Evolutionary conservation across 225 moss, liverwort and hornwort species (phyloP).

Genomic region (Straminergon stramineum): DNA sequence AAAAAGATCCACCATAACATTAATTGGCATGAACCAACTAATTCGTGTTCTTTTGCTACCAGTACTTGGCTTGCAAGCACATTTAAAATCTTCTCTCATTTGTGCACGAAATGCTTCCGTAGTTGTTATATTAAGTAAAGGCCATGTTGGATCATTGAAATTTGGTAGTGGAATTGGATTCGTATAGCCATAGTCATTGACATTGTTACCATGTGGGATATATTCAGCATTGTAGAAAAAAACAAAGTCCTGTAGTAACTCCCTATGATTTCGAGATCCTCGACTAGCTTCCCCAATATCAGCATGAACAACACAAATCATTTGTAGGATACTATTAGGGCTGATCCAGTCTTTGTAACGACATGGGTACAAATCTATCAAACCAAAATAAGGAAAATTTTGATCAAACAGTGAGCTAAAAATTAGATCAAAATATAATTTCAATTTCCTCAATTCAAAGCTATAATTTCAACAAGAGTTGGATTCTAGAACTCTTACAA

Average conservation of each 20-base stretch:
- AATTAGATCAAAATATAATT: too few relatives aligned
- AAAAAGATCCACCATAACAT: not conserved
- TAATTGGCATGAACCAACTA: not conserved
- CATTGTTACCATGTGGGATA: too few relatives aligned
- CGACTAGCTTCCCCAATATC: not conserved
- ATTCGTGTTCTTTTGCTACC: not conserved
- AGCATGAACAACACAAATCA: not conserved
- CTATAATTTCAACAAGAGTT: not conserved
- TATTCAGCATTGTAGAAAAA: too few relatives aligned
- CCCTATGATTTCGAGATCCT: too few relatives aligned
- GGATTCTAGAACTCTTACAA: not conserved
- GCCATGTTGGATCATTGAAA: too few relatives aligned
- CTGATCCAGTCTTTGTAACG: not conserved
- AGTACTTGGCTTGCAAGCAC: not conserved
- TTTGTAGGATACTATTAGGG: not conserved
- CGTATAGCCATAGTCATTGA: too few relatives aligned
- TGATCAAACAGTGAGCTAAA: too few relatives aligned
- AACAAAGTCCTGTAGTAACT: not conserved
- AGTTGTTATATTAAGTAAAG: too few relatives aligned
- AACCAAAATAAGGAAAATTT: not conserved
- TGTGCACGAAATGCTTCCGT: not conserved
- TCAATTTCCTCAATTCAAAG: not conserved
- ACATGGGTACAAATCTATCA: not conserved
- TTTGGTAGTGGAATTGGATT: too few relatives aligned
- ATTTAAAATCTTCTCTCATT: not conserved